These are phyloP conservation scores for Arthrobotrys pseudoclavata DNA, from an alignment of 2,329 filamentous ascomycete species.

Conservation along the genomic window DNA sequence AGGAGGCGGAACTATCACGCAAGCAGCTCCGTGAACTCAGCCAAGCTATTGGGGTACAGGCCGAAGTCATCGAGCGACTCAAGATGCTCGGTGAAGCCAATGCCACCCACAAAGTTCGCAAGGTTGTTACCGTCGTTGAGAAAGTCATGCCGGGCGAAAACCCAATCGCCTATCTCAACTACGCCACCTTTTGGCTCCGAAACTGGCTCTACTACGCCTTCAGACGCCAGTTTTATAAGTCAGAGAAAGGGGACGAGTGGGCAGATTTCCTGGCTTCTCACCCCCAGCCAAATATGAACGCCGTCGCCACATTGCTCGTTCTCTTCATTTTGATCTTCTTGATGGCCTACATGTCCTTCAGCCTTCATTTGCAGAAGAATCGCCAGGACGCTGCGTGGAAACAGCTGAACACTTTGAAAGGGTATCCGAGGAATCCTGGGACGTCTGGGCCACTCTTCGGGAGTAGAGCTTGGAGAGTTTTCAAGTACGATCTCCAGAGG, in stretches of 20 bases:
- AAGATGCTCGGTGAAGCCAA: conserved; percentile 54
- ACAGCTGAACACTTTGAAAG: conserved; percentile 45
- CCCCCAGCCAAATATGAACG: conserved; percentile 34
- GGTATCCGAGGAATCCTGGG: conserved; percentile 41
- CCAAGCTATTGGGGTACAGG: conserved; percentile 47
- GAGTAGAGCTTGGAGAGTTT: conserved; percentile 58
- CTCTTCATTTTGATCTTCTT: conserved; percentile 29
- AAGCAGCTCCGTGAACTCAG: conserved; percentile 47
- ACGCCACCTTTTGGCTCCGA: conserved; percentile 54
- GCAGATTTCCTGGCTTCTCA: conserved; percentile 39
- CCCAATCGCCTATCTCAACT: conserved; percentile 57
- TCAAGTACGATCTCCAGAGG: conserved; percentile 56
- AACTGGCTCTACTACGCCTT: conserved; percentile 47
- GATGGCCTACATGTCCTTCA: conserved; percentile 7
- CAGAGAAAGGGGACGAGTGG: conserved; percentile 54
- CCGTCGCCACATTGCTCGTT: conserved; percentile 34
- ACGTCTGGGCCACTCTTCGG: conserved; percentile 35
- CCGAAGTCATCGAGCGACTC: conserved; percentile 49
- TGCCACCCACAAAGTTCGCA: conserved; percentile 37
- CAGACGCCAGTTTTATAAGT: conserved; percentile 25
- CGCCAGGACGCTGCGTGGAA: conserved; percentile 55
- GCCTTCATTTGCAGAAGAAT: conserved; percentile 33
- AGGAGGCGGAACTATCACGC: conserved; percentile 41
- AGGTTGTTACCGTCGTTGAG: conserved; percentile 29
- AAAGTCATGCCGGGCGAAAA: conserved; percentile 49